Evolutionary conservation across 495 filamentous ascomycete genomes (phyloP).

Genomic region (Lindgomyces ingoldianus): DNA sequence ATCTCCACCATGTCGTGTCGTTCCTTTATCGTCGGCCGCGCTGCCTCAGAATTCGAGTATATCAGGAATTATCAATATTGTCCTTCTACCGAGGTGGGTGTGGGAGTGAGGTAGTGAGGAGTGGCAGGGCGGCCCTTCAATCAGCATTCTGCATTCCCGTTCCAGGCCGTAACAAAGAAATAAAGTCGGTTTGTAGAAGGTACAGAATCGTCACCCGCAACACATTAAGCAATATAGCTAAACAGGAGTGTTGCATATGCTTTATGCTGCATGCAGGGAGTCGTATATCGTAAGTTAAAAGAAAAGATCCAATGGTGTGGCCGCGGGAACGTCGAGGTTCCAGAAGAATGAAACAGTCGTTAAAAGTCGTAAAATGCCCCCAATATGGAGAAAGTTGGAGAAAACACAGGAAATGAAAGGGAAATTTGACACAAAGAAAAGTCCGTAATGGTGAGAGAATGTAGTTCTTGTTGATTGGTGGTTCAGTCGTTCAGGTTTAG

Average conservation of each 20-base stretch:
- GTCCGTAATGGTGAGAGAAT: constrained; percentile 2
- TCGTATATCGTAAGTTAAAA: constrained; percentile 37
- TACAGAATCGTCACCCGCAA: constrained; percentile 40
- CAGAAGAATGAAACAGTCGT: constrained; percentile 31
- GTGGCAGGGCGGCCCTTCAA: constrained; percentile 24
- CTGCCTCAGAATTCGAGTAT: constrained; percentile 23
- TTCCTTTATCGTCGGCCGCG: constrained; percentile 15
- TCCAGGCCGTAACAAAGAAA: constrained; percentile 34
- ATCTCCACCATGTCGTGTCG: constrained; percentile 20
- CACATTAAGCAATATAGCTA: constrained; percentile 24
- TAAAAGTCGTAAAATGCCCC: constrained; percentile 34
- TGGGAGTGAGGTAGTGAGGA: constrained; percentile 2
- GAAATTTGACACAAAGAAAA: constrained; percentile 34
- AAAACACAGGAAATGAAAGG: constrained; percentile 35
- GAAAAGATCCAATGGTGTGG: constrained; percentile 21
- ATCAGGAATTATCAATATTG: constrained; percentile 15
- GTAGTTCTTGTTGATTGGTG: constrained; percentile 1
- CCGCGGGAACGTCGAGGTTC: constrained; percentile 8
- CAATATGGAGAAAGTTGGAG: constrained; percentile 22
- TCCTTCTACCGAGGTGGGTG: constrained; percentile 2
- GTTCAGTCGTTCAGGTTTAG: constrained; percentile 1
- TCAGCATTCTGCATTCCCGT: constrained; percentile 12
- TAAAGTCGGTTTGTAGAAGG: constrained; percentile 31
- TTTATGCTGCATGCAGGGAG: constrained; percentile 35
- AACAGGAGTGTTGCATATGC: constrained; percentile 27